Evolutionary conservation across 495 filamentous ascomycete genomes (phyloP).

Genomic region (Apodospora peruviana): DNA sequence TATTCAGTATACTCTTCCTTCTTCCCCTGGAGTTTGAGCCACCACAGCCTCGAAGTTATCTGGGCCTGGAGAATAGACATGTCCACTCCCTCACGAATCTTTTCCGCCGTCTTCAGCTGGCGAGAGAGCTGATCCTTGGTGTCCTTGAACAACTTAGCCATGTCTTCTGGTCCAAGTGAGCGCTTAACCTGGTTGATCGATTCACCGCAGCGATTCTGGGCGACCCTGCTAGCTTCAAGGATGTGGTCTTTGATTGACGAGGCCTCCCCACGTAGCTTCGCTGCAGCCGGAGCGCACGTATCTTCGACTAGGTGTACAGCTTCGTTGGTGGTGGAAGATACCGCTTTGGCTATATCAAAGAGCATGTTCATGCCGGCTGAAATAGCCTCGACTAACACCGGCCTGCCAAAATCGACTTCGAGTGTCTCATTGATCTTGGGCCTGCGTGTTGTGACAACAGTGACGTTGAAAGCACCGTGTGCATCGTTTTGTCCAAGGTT

Average conservation of each 20-base stretch:
- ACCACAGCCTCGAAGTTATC: conserved; percentile 41
- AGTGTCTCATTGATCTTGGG: conserved; percentile 44
- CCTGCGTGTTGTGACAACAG: conserved; percentile 36
- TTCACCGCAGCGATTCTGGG: conserved; percentile 14
- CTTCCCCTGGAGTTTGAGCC: conserved; percentile 39
- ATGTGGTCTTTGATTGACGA: conserved; percentile 24
- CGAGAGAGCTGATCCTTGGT: conserved; percentile 15
- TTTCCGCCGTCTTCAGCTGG: conserved; percentile 17
- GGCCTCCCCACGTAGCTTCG: conserved; percentile 27
- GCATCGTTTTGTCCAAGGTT: conserved; percentile 34
- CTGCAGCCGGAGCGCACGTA: conserved; percentile 24
- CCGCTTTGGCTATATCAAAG: conserved; percentile 27
- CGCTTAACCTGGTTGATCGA: conserved; percentile 18
- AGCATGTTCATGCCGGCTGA: conserved; percentile 35
- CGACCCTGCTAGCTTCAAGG: conserved; percentile 19
- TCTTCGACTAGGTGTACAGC: conserved; percentile 30
- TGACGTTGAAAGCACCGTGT: conserved; percentile 36
- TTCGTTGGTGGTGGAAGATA: conserved; percentile 27
- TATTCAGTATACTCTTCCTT: conserved; percentile 36
- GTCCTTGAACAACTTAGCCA: conserved; percentile 2
- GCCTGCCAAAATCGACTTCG: conserved; percentile 37
- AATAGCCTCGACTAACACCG: conserved; percentile 26
- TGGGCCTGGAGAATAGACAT: conserved; percentile 36
- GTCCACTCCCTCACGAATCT: conserved; percentile 25
- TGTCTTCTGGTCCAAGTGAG: conserved; percentile 13